These are phyloP conservation scores for Gaertneriomyces semiglobifer DNA, from an alignment of 192 early-diverging fungal genomes.

Conservation along the genomic window DNA sequence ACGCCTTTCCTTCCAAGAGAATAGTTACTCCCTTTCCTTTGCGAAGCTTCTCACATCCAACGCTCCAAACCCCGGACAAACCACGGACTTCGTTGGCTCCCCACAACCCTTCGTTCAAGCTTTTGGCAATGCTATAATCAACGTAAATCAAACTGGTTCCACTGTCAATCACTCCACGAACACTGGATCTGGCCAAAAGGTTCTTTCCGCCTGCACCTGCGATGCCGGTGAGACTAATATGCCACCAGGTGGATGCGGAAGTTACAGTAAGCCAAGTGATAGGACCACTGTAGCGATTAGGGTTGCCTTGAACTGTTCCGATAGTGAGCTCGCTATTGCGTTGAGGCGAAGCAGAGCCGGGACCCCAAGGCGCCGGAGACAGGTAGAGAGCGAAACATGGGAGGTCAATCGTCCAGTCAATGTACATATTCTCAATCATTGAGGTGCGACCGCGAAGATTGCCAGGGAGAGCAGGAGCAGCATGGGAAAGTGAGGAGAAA, in stretches of 20 bases:
- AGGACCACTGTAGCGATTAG: slow-evolving; percentile 24
- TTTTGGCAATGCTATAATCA: slow-evolving; percentile 23
- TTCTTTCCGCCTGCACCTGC: slow-evolving; percentile 19
- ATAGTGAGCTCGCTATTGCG: slow-evolving; percentile 24
- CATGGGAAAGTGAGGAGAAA: slow-evolving; percentile 31
- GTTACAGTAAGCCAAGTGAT: slow-evolving; percentile 31
- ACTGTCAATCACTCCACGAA: slow-evolving; percentile 24
- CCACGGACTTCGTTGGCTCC: slow-evolving; percentile 18
- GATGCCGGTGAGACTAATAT: slow-evolving; percentile 18
- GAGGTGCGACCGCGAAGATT: slow-evolving; percentile 15
- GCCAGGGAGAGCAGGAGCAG: slow-evolving; percentile 20
- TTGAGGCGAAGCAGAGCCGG: not conserved
- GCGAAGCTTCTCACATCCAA: slow-evolving; percentile 11
- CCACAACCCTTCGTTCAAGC: slow-evolving; percentile 1
- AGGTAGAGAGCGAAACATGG: slow-evolving; percentile 27
- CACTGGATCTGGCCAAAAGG: not conserved
- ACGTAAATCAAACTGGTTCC: slow-evolving; percentile 25
- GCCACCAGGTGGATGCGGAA: slow-evolving; percentile 22
- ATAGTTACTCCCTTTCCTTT: slow-evolving; percentile 10
- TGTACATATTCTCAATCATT: slow-evolving; percentile 27
- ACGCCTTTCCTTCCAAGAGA: slow-evolving; percentile 15
- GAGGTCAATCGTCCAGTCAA: not conserved
- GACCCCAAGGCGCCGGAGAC: not conserved
- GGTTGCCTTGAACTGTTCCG: slow-evolving; percentile 15
- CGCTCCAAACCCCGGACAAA: slow-evolving; percentile 8